Evolutionary conservation across 2,329 filamentous ascomycete species (phyloP).

Genomic region (Allantophomopsis lycopodina): DNA sequence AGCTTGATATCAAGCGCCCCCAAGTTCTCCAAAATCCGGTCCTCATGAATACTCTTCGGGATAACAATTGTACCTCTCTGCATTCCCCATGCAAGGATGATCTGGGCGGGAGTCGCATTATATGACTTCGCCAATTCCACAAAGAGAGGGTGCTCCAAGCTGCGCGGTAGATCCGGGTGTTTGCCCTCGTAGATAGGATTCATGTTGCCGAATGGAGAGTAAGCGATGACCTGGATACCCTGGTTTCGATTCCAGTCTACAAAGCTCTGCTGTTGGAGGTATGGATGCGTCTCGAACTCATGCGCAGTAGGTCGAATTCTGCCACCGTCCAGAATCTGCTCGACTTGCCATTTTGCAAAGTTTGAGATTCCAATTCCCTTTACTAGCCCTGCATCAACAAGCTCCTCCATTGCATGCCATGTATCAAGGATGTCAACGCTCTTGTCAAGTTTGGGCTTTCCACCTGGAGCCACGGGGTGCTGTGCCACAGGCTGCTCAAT

Average conservation of each 20-base stretch:
- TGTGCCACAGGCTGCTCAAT: background rate
- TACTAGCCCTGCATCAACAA: conserved; percentile 53
- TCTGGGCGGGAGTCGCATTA: conserved; percentile 26
- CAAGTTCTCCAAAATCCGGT: conserved; percentile 5
- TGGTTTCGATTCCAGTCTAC: conserved; percentile 43
- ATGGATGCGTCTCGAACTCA: conserved; percentile 82
- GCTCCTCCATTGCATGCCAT: conserved; percentile 63
- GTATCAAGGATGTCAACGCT: conserved; percentile 49
- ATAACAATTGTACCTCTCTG: conserved; percentile 32
- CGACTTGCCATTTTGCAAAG: conserved; percentile 58
- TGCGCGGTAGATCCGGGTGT: conserved; percentile 9
- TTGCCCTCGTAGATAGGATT: conserved; percentile 9
- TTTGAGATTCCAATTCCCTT: conserved; percentile 69
- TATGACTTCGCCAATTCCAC: conserved; percentile 26
- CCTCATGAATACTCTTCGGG: conserved; percentile 30
- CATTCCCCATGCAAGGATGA: conserved; percentile 31
- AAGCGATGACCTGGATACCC: conserved; percentile 46
- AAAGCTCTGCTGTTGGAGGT: conserved; percentile 61
- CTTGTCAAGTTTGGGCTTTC: background rate
- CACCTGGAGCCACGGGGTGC: background rate
- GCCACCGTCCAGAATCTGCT: conserved; percentile 12
- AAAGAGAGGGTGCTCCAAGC: conserved; percentile 17
- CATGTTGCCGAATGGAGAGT: conserved; percentile 47
- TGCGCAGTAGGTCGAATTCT: conserved; percentile 55
- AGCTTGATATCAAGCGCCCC: background rate